Conservation (phyloP, 1,139 yeast species). For the Pichia sp. region DNA sequence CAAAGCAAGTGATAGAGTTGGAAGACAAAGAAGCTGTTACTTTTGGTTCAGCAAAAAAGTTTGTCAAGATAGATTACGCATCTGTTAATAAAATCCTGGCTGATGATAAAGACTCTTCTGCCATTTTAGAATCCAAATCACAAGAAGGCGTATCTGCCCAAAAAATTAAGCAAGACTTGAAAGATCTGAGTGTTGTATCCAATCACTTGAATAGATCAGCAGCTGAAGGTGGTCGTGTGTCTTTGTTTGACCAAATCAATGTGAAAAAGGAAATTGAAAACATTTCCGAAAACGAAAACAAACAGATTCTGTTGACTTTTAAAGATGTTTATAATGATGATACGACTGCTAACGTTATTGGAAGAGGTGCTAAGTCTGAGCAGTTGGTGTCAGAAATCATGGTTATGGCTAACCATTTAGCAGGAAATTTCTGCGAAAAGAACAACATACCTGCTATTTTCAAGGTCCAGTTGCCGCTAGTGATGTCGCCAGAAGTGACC, state of each 20-base stretch:
- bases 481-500: constrained; percentile 21
- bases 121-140: constrained; percentile 12
- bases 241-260: constrained; percentile 22
- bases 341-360: constrained; percentile 7
- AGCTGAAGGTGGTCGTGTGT: constrained; percentile 22
- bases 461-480: constrained; percentile 43
- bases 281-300: constrained; percentile 25
- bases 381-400: constrained; percentile 73
- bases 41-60: constrained; percentile 40
- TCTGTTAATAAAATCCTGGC: constrained; percentile 42
- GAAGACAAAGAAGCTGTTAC: constrained; percentile 33
- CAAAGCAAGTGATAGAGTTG: constrained; percentile 31
- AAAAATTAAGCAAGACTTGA: constrained; percentile 33
- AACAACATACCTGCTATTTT: constrained; percentile 56
- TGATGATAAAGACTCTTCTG: constrained; percentile 12
- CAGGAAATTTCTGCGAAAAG: constrained; percentile 48
- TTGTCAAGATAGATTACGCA: constrained; percentile 47
- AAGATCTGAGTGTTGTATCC: constrained; percentile 35
- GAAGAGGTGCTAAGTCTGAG: constrained; percentile 36
- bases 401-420: constrained; percentile 68
- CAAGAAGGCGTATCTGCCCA: constrained; percentile 8
- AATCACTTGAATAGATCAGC: constrained; percentile 33
- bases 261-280: constrained; percentile 23
- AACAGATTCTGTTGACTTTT: constrained; percentile 23
- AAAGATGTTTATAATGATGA: constrained; percentile 21